Evolutionary conservation across 306 rosid genomes (phyloP).

Genomic region (Dryas octopetala): DNA sequence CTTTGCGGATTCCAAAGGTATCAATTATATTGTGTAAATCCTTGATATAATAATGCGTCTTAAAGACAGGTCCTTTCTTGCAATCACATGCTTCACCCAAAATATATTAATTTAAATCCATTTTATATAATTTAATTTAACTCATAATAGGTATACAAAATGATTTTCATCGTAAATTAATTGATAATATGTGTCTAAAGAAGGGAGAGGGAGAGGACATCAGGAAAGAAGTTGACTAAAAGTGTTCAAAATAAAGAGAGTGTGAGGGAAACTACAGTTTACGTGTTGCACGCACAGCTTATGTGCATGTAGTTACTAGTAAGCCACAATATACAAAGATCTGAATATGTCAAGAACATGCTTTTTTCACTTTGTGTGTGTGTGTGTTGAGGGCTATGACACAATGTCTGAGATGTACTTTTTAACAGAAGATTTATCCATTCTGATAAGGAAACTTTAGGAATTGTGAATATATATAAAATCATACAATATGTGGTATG

Average conservation of each 20-base stretch:
- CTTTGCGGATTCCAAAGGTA: constrained; percentile 95
- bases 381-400: no score
- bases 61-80: not conserved
- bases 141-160: not conserved
- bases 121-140: not conserved
- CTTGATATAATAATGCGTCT: not conserved
- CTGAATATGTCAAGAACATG: no score
- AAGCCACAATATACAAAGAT: not conserved
- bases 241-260: not conserved
- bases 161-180: not conserved
- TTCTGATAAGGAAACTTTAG: no score
- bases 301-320: not conserved
- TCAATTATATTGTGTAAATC: not conserved
- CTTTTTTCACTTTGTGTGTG: no score
- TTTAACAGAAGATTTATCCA: no score
- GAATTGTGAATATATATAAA: no score
- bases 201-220: not conserved
- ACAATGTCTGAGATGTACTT: no score
- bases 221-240: not conserved
- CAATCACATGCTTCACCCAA: not conserved
- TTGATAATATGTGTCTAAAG: not conserved
- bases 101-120: not conserved
- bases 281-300: no score
- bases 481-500: no score
- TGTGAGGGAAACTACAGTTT: no score